Evolutionary conservation across 495 filamentous ascomycete genomes (phyloP).

Genomic region (Thozetella sp.): DNA sequence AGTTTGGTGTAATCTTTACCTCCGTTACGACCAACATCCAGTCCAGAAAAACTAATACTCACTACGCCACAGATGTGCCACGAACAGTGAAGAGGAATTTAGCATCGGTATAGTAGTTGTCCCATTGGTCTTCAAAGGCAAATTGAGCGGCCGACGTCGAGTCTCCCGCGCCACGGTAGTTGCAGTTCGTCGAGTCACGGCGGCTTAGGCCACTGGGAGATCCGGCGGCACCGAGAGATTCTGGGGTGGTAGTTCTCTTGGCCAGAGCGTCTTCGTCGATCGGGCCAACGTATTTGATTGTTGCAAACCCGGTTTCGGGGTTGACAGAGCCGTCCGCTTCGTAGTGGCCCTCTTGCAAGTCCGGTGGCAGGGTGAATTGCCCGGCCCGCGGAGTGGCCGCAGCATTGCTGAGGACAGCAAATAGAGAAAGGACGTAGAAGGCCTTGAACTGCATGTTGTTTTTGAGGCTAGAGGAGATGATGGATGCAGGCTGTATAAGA

Average conservation of each 20-base stretch:
- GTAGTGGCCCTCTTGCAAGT: background rate
- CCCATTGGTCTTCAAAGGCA: background rate
- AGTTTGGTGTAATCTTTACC: background rate
- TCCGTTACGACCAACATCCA: background rate
- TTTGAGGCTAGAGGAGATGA: background rate
- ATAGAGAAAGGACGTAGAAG: background rate
- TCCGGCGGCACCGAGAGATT: background rate
- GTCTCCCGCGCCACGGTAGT: background rate
- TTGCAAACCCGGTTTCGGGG: background rate
- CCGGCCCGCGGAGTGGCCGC: background rate
- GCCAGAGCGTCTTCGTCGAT: background rate
- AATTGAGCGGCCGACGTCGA: background rate
- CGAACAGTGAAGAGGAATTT: background rate
- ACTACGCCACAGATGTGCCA: background rate
- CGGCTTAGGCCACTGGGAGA: background rate
- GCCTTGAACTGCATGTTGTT: background rate
- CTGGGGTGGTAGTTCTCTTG: background rate
- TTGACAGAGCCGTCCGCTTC: background rate
- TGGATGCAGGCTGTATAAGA: background rate
- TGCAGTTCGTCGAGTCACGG: background rate
- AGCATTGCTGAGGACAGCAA: background rate
- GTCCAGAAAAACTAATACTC: background rate
- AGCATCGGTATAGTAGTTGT: background rate
- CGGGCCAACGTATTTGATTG: background rate
- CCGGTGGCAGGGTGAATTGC: background rate